A percentile compares a stretch with the other conserved stretches of the same genome.
phyloP scores from a whole-genome alignment of 148 eudicot genomes.

The Chenopodium berlandieri region DNA sequence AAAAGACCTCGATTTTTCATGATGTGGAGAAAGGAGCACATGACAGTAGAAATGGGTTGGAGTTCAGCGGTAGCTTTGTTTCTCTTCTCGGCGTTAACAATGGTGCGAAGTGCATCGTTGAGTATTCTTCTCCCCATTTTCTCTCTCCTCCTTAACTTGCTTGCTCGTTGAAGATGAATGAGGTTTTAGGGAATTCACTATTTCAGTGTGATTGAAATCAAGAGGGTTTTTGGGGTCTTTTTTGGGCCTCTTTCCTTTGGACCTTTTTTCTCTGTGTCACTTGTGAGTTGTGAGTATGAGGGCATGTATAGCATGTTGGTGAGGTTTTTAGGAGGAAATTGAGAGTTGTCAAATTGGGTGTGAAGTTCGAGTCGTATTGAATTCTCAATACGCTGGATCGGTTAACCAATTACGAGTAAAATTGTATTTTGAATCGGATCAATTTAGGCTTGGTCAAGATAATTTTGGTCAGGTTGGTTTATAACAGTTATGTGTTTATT shows the following conservation, averaged over 20 bases:
- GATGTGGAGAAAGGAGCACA: slow-evolving; percentile 70
- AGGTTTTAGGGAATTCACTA: slow-evolving; percentile 1
- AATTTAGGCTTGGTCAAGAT: no score
- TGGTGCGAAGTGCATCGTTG: slow-evolving; percentile 74
- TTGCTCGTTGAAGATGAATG: slow-evolving; percentile 3
- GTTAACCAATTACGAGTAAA: no score
- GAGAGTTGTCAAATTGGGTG: no score
- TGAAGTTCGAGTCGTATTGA: no score
- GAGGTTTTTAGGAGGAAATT: no score
- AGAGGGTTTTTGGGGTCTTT: slow-evolving; percentile 3
- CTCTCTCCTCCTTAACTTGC: neutral
- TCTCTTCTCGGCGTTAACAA: slow-evolving; percentile 82
- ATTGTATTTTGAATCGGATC: no score
- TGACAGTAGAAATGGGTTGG: slow-evolving; percentile 62
- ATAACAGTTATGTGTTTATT: no score
- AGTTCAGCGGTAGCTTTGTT: slow-evolving; percentile 64
- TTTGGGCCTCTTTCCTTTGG: neutral
- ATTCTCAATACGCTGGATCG: no score
- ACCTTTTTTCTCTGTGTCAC: neutral
- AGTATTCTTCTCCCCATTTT: slow-evolving; percentile 73
- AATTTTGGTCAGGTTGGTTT: no score
- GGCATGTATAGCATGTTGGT: no score
- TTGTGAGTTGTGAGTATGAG: no score
- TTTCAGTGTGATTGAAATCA: neutral
- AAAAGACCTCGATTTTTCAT: slow-evolving; percentile 78